These are phyloP conservation scores for Sporothrix humicola DNA, from an alignment of 2,329 filamentous ascomycete genomes.

Conservation along the genomic window DNA sequence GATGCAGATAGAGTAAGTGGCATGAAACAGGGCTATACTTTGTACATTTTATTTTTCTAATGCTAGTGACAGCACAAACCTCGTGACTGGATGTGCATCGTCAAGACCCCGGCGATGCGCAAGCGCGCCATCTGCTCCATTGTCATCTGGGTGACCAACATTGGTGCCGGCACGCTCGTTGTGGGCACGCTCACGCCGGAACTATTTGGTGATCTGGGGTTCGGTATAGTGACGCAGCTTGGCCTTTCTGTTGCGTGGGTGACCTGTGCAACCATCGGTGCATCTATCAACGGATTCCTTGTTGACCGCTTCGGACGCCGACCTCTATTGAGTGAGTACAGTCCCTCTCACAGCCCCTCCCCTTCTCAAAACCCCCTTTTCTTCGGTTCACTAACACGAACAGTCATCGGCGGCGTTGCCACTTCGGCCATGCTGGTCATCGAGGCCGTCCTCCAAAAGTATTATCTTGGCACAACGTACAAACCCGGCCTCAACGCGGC, in stretches of 20 bases:
- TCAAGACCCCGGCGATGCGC: neutral
- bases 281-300: slow-evolving; percentile 11
- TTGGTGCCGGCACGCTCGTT: slow-evolving; percentile 2
- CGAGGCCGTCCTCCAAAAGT: slow-evolving; percentile 16
- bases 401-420: neutral
- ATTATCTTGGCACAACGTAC: slow-evolving; percentile 17
- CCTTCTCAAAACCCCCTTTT: neutral
- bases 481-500: slow-evolving; percentile 13
- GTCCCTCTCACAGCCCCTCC: too few species aligned
- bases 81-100: neutral
- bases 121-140: slow-evolving; percentile 19
- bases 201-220: slow-evolving; percentile 12
- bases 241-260: slow-evolving; percentile 4
- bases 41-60: neutral
- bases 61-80: neutral
- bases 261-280: neutral
- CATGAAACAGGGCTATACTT: neutral
- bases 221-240: neutral
- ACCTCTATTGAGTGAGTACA: neutral
- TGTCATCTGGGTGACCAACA: slow-evolving; percentile 17
- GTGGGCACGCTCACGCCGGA: slow-evolving; percentile 1
- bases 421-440: slow-evolving; percentile 21
- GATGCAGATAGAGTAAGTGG: neutral
- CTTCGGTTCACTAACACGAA: neutral
- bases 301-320: neutral